Evolutionary conservation across 2,329 filamentous ascomycete species (phyloP).

Genomic region (Penicillium sp.): DNA sequence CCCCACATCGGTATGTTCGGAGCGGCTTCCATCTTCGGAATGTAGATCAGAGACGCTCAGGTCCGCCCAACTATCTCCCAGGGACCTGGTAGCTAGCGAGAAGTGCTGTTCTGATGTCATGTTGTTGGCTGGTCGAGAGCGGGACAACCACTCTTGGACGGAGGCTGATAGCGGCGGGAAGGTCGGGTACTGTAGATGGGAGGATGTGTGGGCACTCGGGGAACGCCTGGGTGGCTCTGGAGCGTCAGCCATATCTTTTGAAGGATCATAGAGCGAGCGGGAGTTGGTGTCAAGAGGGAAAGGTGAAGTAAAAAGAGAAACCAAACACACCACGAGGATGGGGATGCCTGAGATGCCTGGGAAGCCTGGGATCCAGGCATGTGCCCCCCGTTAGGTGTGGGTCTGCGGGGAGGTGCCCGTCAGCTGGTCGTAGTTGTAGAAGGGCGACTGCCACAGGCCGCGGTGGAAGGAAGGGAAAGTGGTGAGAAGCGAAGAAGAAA

Average conservation of each 20-base stretch:
- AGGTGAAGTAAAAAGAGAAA: constrained; percentile 13
- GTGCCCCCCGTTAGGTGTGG: constrained; percentile 23
- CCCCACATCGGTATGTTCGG: constrained; percentile 48
- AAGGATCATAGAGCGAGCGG: constrained; percentile 12
- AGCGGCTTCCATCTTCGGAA: constrained; percentile 50
- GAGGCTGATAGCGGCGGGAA: constrained; percentile 44
- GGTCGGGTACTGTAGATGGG: constrained; percentile 47
- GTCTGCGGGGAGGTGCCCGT: constrained; percentile 26
- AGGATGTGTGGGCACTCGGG: constrained; percentile 32
- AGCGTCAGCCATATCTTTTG: constrained; percentile 43
- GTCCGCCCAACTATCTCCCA: constrained; percentile 53
- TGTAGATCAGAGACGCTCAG: constrained; percentile 49
- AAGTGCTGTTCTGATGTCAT: constrained; percentile 44
- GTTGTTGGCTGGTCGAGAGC: constrained; percentile 45
- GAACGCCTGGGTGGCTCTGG: constrained; percentile 38
- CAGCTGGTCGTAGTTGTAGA: constrained; percentile 14
- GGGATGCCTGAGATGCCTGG: constrained; percentile 14
- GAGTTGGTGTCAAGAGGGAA: constrained; percentile 1
- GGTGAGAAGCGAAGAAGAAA: background rate
- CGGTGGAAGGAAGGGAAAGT: background rate
- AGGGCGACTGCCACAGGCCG: constrained; percentile 7
- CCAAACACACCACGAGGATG: constrained; percentile 20
- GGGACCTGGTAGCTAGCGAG: constrained; percentile 35
- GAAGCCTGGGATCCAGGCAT: constrained; percentile 20
- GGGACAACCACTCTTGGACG: constrained; percentile 48